phyloP scores from a whole-genome alignment of 2,329 filamentous ascomycete genomes.

The Pochonia chlamydosporia region DNA sequence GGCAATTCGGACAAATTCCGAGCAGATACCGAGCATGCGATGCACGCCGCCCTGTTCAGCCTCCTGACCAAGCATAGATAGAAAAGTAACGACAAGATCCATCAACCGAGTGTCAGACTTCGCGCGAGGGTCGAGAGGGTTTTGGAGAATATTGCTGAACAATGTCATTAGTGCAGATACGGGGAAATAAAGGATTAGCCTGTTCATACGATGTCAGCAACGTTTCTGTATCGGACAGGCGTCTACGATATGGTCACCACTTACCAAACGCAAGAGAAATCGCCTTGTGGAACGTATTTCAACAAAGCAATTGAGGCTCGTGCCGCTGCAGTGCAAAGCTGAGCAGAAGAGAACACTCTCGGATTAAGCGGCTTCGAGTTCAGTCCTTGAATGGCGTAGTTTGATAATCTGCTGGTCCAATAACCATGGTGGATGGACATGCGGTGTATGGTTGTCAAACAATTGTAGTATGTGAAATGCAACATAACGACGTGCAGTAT shows the following conservation, averaged over 20 bases:
- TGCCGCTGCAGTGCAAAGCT: constrained; percentile 86
- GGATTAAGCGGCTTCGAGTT: constrained; percentile 90
- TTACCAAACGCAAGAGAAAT: constrained; percentile 92
- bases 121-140: constrained; percentile 82
- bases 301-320: constrained; percentile 88
- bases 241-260: constrained; percentile 28
- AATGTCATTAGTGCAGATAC: constrained; percentile 91
- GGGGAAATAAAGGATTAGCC: constrained; percentile 92
- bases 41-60: constrained; percentile 86
- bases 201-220: constrained; percentile 19
- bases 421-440: constrained; percentile 98
- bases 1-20: constrained; percentile 95
- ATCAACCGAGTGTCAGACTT: constrained; percentile 86
- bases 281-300: constrained; percentile 93
- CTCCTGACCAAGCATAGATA: constrained; percentile 83
- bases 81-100: constrained; percentile 86
- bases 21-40: constrained; percentile 87
- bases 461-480: constrained; percentile 97
- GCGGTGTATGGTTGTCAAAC: constrained; percentile 91
- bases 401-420: constrained; percentile 92
- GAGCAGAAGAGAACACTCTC: constrained; percentile 87
- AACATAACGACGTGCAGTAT: constrained; percentile 91
- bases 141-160: constrained; percentile 94
- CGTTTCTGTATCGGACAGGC: not conserved
- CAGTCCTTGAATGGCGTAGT: constrained; percentile 90